A percentile compares a stretch with the other conserved stretches of the same genome.
phyloP scores from a whole-genome alignment of 192 early-diverging fungal genomes.

The Powellomyces hirtus region DNA sequence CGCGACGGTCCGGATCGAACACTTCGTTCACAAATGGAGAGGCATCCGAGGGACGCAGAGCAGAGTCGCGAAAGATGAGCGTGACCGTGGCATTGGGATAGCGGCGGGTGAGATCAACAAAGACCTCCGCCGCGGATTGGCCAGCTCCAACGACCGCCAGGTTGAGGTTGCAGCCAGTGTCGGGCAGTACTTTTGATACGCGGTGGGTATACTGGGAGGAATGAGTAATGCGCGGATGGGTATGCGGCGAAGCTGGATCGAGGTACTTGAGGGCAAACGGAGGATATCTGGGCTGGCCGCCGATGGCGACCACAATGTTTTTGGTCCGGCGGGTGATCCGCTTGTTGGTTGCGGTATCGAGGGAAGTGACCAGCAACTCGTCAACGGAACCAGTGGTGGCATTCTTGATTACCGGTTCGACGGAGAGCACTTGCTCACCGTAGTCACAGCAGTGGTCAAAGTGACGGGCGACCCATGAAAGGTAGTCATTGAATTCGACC shows the following conservation, averaged over 20 bases:
- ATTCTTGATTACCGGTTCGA: not conserved
- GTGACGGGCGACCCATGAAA: constrained; percentile 16
- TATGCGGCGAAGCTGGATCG: not conserved
- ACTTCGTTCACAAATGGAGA: constrained; percentile 35
- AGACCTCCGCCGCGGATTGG: constrained; percentile 6
- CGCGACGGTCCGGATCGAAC: constrained; percentile 23
- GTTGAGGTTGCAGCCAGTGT: not conserved
- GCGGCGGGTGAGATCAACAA: not conserved
- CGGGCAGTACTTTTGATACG: constrained; percentile 5
- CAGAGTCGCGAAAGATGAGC: constrained; percentile 23
- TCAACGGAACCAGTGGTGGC: not conserved
- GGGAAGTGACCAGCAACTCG: not conserved
- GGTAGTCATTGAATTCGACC: constrained; percentile 29
- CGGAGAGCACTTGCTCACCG: constrained; percentile 13
- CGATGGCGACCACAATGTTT: constrained; percentile 12
- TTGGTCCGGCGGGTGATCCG: constrained; percentile 4
- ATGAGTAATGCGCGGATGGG: not conserved
- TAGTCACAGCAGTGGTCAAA: constrained; percentile 13
- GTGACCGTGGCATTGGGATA: constrained; percentile 14
- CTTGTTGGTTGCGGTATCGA: not conserved
- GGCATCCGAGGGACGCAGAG: constrained; percentile 27
- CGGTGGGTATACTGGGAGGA: constrained; percentile 15
- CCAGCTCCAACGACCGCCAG: constrained; percentile 15
- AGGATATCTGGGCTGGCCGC: constrained; percentile 20
- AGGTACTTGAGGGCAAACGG: not conserved